These are phyloP conservation scores for Daedaleopsis nitida DNA, from an alignment of 768 basidiomycete species.

Conservation along the genomic window DNA sequence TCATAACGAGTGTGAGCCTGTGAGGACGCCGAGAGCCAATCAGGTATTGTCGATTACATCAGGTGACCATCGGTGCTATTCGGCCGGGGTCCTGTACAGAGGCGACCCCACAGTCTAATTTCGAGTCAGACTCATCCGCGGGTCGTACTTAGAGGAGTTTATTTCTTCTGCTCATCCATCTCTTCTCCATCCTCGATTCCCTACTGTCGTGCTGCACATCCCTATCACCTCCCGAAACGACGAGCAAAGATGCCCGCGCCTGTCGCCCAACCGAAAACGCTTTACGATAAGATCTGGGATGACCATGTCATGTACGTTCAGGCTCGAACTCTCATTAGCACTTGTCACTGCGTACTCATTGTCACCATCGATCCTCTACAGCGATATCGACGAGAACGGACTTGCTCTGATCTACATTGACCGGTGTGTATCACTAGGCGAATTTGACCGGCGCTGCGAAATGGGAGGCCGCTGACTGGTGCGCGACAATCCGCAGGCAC, in stretches of 20 bases:
- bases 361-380: slow-evolving; percentile 30
- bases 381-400: slow-evolving; percentile 74
- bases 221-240: not conserved
- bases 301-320: slow-evolving; percentile 85
- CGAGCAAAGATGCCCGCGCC: slow-evolving; percentile 52
- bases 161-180: not conserved
- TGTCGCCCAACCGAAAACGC: slow-evolving; percentile 71
- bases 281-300: slow-evolving; percentile 98
- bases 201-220: not conserved
- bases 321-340: not conserved
- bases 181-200: not conserved
- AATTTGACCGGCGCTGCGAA: not conserved
- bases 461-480: slow-evolving; percentile 11
- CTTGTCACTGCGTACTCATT: not conserved
- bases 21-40: slow-evolving; percentile 3
- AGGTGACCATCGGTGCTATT: slow-evolving; percentile 7
- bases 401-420: slow-evolving; percentile 78
- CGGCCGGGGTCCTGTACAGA: slow-evolving; percentile 12
- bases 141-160: not conserved
- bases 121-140: slow-evolving; percentile 13
- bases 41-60: not conserved
- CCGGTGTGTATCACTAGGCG: slow-evolving; percentile 31
- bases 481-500: slow-evolving; percentile 38
- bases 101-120: slow-evolving; percentile 1
- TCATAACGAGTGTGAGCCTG: too few species aligned